These are phyloP conservation scores for Cryphonectria parasitica DNA, from an alignment of 2,329 filamentous ascomycete species.

Conservation along the genomic window DNA sequence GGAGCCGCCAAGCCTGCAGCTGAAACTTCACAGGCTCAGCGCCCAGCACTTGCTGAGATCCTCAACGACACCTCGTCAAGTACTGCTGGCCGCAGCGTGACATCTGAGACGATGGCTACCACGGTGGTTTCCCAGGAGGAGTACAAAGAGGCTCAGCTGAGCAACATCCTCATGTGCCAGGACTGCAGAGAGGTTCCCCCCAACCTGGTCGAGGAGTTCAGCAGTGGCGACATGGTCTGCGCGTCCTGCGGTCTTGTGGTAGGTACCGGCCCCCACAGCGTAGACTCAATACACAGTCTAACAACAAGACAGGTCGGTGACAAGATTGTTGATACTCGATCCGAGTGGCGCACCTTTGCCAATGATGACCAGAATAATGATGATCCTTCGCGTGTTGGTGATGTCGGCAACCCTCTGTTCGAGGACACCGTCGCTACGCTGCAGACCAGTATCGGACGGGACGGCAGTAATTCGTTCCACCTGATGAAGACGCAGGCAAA, in stretches of 20 bases:
- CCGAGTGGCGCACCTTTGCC: conserved; percentile 98
- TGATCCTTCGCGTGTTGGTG: conserved; percentile 97
- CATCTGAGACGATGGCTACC: conserved; percentile 50
- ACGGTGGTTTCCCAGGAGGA: conserved; percentile 39
- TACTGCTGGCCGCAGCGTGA: conserved; percentile 17
- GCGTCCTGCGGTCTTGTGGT: conserved; percentile 85
- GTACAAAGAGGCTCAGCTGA: conserved; percentile 72
- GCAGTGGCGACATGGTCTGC: conserved; percentile 90
- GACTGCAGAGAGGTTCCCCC: conserved; percentile 94
- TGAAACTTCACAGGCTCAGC: conserved; percentile 14
- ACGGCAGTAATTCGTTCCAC: conserved; percentile 71
- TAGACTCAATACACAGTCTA: background rate
- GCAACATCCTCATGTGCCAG: conserved; percentile 80
- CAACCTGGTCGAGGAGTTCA: conserved; percentile 90
- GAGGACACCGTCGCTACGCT: conserved; percentile 74
- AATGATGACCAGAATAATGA: conserved; percentile 97
- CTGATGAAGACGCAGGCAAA: conserved; percentile 79
- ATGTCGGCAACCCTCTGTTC: conserved; percentile 85
- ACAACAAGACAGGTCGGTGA: conserved; percentile 61
- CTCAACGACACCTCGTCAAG: conserved; percentile 27
- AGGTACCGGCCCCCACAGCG: background rate
- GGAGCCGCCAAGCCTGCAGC: conserved; percentile 14
- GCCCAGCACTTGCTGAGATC: conserved; percentile 31
- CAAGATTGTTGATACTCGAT: conserved; percentile 91
- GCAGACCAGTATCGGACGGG: conserved; percentile 84